A percentile compares a stretch with the other conserved stretches of the same genome.
phyloP scores from a whole-genome alignment of 2,329 filamentous ascomycete genomes.

The Emydomyces testavorans region DNA sequence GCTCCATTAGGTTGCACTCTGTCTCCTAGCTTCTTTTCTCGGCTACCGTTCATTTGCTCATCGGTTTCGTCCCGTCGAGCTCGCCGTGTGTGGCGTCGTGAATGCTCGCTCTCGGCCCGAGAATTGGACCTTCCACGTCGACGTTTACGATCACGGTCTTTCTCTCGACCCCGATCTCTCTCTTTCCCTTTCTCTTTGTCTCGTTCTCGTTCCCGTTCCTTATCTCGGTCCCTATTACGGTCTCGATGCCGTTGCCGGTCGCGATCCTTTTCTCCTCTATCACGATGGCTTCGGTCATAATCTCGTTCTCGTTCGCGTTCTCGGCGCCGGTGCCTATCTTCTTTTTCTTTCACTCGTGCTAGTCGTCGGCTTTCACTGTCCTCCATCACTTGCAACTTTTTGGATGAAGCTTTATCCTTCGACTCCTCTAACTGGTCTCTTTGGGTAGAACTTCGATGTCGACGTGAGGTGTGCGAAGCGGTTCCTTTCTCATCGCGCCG shows the following conservation, averaged over 20 bases:
- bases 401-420: conserved; percentile 16
- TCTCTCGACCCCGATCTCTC: conserved; percentile 35
- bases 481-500: conserved; percentile 30
- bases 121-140: conserved; percentile 33
- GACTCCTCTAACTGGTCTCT: conserved; percentile 17
- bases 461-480: conserved; percentile 41
- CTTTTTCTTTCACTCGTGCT: conserved; percentile 20
- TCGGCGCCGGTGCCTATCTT: conserved; percentile 26
- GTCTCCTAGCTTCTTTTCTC: conserved; percentile 7
- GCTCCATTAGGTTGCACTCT: neutral
- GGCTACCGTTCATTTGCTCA: conserved; percentile 6
- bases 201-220: conserved; percentile 25
- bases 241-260: conserved; percentile 20
- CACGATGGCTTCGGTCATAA: conserved; percentile 18
- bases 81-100: conserved; percentile 31
- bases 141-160: conserved; percentile 27
- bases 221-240: conserved; percentile 21
- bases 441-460: conserved; percentile 34
- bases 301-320: conserved; percentile 25
- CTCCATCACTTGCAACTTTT: conserved; percentile 1
- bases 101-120: conserved; percentile 24
- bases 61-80: conserved; percentile 22
- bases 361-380: conserved; percentile 4
- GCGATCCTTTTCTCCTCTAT: conserved; percentile 23
- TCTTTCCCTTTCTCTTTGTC: conserved; percentile 41